Evolutionary conservation across 495 filamentous ascomycete species (phyloP), one percentile per base, ranked within the genome.

Genomic region (Aspergillus avenaceus): DNA sequence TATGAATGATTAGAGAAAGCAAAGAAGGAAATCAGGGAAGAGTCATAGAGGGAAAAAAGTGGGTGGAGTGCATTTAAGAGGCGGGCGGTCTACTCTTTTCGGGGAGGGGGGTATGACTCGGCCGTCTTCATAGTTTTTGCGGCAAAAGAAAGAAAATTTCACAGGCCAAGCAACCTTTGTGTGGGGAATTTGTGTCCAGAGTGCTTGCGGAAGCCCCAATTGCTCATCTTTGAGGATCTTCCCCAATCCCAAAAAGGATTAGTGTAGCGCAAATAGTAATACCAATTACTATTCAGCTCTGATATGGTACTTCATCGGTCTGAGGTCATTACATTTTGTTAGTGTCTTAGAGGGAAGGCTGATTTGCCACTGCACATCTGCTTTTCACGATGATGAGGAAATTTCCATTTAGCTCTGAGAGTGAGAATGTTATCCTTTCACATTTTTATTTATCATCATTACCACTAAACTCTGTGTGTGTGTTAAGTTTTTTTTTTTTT

Each of bases 91-190:
- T 59, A 44, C 28, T 32, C 43, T 29, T 41, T 19, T 41, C 28
- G 40, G 47, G 8, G 37, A 16, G 34, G 36, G 44, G 43, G 41
- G 34, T 28, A 61, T 53, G 58, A 55, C 53, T 56, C 50, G 52
- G 49, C 48, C 50, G 47, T 29, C 31, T 47, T 41, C 31, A 31
- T 22, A 29, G 37, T 23, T n/a, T n/a, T 19, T 50, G 56, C 52
- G 53, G 53, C 60, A 56, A 60, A n/a, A n/a, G 41, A 41, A 53
- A 45, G 54, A 61, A 64, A 63, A 59, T 58, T 63, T 63, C 53
- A 52, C 52, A 49, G 51, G 53, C 53, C 50, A 47, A 54, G 44
- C 45, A 50, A 41, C 43, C 41, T 28, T 47, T 52, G 31, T 56
- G 58, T 60, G 58, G 54, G 42, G 52, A 61, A 57, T 46, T 32